These are phyloP conservation scores for Acanthamoeba rhysodes DNA, from an alignment of 208 protist species.

Conservation along the genomic window DNA sequence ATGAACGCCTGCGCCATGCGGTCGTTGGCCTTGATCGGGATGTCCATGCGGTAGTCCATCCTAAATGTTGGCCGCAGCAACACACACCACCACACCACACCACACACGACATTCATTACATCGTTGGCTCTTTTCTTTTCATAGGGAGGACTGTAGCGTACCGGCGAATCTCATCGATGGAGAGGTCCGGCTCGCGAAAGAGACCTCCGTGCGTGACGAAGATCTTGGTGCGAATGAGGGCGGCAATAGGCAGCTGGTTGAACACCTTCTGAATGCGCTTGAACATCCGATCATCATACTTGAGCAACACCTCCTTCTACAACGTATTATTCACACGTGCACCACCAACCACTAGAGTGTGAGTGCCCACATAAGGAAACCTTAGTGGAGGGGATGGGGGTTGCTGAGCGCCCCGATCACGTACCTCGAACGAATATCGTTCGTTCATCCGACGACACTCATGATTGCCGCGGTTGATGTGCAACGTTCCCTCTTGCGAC, in stretches of 20 bases:
- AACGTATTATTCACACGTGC: neutral
- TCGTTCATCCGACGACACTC: slow-evolving; percentile 96
- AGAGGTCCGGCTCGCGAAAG: slow-evolving; percentile 95
- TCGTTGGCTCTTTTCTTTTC: no score
- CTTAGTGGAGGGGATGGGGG: neutral
- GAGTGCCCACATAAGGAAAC: no score
- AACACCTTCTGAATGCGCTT: slow-evolving; percentile 97
- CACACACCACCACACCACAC: neutral
- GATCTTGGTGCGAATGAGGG: slow-evolving; percentile 94
- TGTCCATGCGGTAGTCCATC: slow-evolving; percentile 53
- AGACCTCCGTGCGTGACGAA: slow-evolving; percentile 89
- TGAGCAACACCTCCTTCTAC: slow-evolving; percentile 67
- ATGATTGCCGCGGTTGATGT: slow-evolving; percentile 96
- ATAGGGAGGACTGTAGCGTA: neutral
- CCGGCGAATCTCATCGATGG: slow-evolving; percentile 95
- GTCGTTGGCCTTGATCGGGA: slow-evolving; percentile 2
- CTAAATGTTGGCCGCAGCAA: neutral
- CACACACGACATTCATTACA: neutral
- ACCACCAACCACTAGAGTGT: no score
- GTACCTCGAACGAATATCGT: slow-evolving; percentile 97
- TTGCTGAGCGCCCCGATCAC: neutral
- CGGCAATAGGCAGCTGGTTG: slow-evolving; percentile 94
- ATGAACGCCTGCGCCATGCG: slow-evolving; percentile 86
- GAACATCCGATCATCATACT: slow-evolving; percentile 91
- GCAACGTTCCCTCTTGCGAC: neutral